phyloP scores from a whole-genome alignment of 73 alveolate species.

The Paramecium tetraurelia region DNA sequence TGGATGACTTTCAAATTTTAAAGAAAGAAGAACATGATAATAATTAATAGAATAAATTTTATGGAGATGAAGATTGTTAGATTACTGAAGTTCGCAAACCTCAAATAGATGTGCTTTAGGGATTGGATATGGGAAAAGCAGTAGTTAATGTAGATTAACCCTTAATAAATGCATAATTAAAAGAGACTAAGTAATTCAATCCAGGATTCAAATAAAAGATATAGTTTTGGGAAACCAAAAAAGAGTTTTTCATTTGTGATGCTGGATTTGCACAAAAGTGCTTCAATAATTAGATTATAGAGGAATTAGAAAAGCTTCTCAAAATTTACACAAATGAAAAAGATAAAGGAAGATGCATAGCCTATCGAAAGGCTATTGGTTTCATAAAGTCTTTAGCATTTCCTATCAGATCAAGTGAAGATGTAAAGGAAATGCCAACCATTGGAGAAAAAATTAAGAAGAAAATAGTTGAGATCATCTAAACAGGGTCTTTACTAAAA shows the following conservation, averaged over 20 bases:
- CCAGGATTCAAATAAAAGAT: conserved; percentile 1
- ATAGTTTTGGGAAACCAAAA: conserved; percentile 44
- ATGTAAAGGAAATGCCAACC: conserved; percentile 63
- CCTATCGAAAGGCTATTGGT: conserved; percentile 75
- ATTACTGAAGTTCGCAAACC: background rate
- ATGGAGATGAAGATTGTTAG: conserved; percentile 31
- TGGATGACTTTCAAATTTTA: background rate
- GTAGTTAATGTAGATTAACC: background rate
- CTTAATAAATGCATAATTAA: background rate
- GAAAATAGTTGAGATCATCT: conserved; percentile 86
- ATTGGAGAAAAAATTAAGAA: conserved; percentile 87
- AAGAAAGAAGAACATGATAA: background rate
- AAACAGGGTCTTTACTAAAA: conserved; percentile 83
- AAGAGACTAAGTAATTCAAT: conserved; percentile 3
- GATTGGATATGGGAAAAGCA: background rate
- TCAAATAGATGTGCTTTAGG: background rate
- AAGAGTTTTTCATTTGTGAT: conserved; percentile 44
- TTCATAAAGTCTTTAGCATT: conserved; percentile 58
- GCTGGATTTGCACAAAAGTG: conserved; percentile 34
- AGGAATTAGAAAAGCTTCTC: conserved; percentile 64
- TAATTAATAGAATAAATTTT: background rate
- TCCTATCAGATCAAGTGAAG: conserved; percentile 66
- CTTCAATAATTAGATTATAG: conserved; percentile 13
- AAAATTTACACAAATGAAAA: conserved; percentile 64
- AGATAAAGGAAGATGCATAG: conserved; percentile 76